These are phyloP conservation scores for Komagataella phaffii DNA, from an alignment of 805 yeast genomes.

Conservation along the genomic window DNA sequence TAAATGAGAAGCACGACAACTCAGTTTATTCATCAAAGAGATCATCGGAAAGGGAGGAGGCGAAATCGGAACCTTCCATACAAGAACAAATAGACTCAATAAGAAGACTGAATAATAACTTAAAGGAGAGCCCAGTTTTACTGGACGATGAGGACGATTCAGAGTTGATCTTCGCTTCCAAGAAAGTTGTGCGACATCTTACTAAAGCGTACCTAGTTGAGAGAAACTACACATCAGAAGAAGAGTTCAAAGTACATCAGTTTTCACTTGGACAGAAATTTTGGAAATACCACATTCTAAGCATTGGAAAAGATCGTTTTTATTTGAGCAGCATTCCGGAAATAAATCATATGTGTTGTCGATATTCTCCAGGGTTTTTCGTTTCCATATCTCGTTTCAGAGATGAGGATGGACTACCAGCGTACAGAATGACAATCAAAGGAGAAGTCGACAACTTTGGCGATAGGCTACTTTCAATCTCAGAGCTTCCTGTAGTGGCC, in stretches of 20 bases:
- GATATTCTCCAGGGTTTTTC: conserved; percentile 51
- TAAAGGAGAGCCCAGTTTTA: neutral
- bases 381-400: conserved; percentile 17
- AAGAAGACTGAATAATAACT: neutral
- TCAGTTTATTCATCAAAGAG: neutral
- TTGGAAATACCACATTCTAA: conserved; percentile 55
- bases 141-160: neutral
- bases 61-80: neutral
- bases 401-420: neutral
- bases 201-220: conserved; percentile 4
- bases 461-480: neutral
- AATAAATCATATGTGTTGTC: conserved; percentile 38
- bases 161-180: conserved; percentile 10
- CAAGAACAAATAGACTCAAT: neutral
- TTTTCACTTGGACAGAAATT: conserved; percentile 14
- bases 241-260: neutral
- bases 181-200: conserved; percentile 7
- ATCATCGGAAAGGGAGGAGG: neutral
- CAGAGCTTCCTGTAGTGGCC: neutral
- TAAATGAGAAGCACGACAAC: neutral
- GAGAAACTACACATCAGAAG: neutral
- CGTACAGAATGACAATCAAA: neutral
- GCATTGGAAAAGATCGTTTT: conserved; percentile 33
- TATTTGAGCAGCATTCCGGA: conserved; percentile 61
- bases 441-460: neutral